Conservation (phyloP, 2,329 filamentous ascomycete genomes). For the Dryadomyces quercivorus region DNA sequence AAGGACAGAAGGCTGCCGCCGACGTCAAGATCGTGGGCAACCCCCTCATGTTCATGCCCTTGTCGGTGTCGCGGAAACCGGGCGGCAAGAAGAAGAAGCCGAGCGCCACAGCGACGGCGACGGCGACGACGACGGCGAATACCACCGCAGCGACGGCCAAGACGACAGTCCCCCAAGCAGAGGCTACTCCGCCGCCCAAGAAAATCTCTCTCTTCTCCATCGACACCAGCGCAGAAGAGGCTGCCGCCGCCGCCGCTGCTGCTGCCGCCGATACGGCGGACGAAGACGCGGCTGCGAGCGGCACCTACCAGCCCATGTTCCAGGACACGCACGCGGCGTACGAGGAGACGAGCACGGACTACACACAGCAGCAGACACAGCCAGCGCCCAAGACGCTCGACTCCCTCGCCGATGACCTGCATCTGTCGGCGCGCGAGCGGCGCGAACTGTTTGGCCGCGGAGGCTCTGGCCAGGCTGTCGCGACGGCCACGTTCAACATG, state of each 20-base stretch:
- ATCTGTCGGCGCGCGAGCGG: slow-evolving; percentile 63
- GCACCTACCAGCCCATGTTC: slow-evolving; percentile 41
- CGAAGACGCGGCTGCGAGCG: not conserved
- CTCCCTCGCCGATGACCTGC: slow-evolving; percentile 62
- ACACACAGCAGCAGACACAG: slow-evolving; percentile 12
- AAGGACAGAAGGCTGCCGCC: slow-evolving; percentile 44
- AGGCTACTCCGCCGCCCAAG: slow-evolving; percentile 23
- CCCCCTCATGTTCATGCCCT: slow-evolving; percentile 75
- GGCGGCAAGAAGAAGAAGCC: slow-evolving; percentile 51
- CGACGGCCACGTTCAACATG: slow-evolving; percentile 82
- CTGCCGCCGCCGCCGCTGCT: slow-evolving; percentile 10
- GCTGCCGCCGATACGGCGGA: slow-evolving; percentile 8
- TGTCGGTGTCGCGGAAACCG: slow-evolving; percentile 69
- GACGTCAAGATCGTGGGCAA: slow-evolving; percentile 63
- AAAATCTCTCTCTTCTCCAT: slow-evolving; percentile 63
- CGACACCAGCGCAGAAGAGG: slow-evolving; percentile 31
- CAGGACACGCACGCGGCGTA: slow-evolving; percentile 18
- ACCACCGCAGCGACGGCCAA: slow-evolving; percentile 4
- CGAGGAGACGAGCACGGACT: slow-evolving; percentile 18
- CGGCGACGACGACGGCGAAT: slow-evolving; percentile 8
- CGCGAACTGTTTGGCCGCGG: slow-evolving; percentile 76
- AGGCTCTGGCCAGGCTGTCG: slow-evolving; percentile 29
- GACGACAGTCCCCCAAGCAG: not conserved
- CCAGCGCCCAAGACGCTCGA: slow-evolving; percentile 43
- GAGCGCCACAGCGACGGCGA: slow-evolving; percentile 3